A percentile compares a stretch with the other conserved stretches of the same genome.
Conservation (phyloP, 176 grass and related monocot genomes). For the Coix lacrymajobi region DNA sequence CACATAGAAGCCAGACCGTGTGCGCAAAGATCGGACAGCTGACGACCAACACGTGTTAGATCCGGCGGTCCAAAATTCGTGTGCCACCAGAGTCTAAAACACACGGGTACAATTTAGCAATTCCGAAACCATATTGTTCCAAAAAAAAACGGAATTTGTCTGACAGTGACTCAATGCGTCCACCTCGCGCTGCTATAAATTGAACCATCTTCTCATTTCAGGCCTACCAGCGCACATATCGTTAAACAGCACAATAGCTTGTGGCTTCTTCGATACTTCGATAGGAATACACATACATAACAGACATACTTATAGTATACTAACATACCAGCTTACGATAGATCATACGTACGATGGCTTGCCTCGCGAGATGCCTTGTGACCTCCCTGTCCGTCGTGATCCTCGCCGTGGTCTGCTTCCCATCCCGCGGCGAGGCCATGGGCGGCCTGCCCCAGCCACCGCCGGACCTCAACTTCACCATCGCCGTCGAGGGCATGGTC, state of each 20-base stretch:
- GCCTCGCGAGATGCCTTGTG: not conserved
- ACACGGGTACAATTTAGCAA: no score
- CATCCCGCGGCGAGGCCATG: not conserved
- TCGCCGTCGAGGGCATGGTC: constrained; percentile 35
- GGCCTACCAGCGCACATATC: not conserved
- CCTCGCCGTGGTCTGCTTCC: constrained; percentile 12
- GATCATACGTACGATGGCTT: not conserved
- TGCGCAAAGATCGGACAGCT: no score
- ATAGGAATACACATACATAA: not conserved
- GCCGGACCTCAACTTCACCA: constrained; percentile 38
- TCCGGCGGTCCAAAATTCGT: no score
- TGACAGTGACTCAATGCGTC: not conserved
- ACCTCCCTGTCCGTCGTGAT: not conserved
- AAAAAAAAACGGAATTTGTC: not conserved
- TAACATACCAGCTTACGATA: no score
- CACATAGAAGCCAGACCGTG: no score
- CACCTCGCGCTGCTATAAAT: constrained; percentile 18
- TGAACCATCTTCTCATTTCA: not conserved
- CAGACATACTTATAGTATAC: no score
- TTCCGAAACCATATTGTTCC: no score
- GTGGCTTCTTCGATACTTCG: not conserved
- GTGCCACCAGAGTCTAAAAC: no score
- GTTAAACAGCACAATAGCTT: not conserved
- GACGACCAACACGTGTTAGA: no score
- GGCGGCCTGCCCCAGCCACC: constrained; percentile 32